Conservation (phyloP, 495 filamentous ascomycete genomes). For the Recurvomyces mirabilis region DNA sequence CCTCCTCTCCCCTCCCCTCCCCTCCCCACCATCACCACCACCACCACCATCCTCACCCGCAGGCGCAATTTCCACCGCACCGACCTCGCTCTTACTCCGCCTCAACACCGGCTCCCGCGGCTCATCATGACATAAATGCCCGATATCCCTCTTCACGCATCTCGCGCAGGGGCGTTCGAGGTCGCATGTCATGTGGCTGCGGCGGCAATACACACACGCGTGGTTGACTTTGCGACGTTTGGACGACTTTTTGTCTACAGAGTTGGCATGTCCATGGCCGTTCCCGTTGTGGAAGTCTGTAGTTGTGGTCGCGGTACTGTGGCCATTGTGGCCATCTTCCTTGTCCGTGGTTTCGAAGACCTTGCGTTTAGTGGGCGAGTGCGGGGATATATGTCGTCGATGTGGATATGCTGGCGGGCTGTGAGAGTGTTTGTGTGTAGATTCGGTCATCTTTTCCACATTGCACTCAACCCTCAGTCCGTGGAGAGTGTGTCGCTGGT, state of each 20-base stretch:
- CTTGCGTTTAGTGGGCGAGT: constrained; percentile 17
- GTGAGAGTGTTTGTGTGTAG: too few species aligned
- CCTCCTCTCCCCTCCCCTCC: background rate
- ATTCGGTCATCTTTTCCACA: too few species aligned
- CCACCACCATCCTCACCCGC: constrained; percentile 35
- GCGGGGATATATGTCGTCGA: too few species aligned
- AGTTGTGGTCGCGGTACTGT: constrained; percentile 39
- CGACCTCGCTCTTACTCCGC: constrained; percentile 62
- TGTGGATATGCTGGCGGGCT: too few species aligned
- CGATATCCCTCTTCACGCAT: constrained; percentile 98
- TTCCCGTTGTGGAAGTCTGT: too few species aligned
- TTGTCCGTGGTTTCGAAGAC: background rate
- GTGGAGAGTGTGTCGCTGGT: too few species aligned
- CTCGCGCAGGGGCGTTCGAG: constrained; percentile 94
- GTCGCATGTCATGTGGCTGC: constrained; percentile 99
- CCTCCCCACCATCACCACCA: background rate
- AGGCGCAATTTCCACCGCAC: too few species aligned
- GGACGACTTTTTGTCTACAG: constrained; percentile 35
- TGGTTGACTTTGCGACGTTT: constrained; percentile 99
- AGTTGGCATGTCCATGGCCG: constrained; percentile 3
- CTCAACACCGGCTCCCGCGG: constrained; percentile 67
- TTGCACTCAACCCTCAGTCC: too few species aligned
- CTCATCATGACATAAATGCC: constrained; percentile 97
- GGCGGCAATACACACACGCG: constrained; percentile 97
- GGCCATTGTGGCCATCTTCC: background rate